These are phyloP conservation scores for Trypethelium eluteriae DNA, from an alignment of 495 filamentous ascomycete species.

Conservation along the genomic window DNA sequence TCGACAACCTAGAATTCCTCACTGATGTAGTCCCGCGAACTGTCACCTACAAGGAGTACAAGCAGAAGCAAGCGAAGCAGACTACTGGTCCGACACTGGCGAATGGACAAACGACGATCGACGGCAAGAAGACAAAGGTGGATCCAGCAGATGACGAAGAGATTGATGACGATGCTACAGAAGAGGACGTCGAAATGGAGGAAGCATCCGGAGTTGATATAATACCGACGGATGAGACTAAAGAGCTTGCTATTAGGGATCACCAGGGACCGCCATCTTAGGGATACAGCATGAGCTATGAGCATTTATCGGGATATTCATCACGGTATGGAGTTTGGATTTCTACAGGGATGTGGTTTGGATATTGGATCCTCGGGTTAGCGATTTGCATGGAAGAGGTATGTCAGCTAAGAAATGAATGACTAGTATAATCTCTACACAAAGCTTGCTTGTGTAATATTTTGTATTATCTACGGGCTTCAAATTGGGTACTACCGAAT, in stretches of 20 bases:
- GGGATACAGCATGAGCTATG: background rate
- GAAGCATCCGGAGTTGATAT: conserved; percentile 11
- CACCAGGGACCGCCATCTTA: background rate
- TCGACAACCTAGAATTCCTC: conserved; percentile 93
- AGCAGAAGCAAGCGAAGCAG: conserved; percentile 39
- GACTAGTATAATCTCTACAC: too few relatives aligned
- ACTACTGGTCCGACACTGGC: background rate
- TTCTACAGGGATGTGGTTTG: background rate
- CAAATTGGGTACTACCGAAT: background rate
- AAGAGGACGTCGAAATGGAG: conserved; percentile 9
- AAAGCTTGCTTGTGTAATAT: too few relatives aligned
- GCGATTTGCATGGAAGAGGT: background rate
- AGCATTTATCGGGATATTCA: background rate
- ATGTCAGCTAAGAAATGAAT: background rate
- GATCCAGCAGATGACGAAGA: conserved; percentile 1
- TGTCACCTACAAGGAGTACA: conserved; percentile 68
- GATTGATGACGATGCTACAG: conserved; percentile 12
- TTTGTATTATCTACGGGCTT: too few relatives aligned
- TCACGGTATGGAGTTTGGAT: background rate
- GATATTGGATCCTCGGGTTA: background rate
- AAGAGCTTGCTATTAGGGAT: background rate
- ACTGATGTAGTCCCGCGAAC: conserved; percentile 84
- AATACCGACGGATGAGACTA: background rate
- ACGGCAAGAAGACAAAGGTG: conserved; percentile 12
- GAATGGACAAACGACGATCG: conserved; percentile 15